phyloP scores from a whole-genome alignment of 768 basidiomycete genomes.

The Pulveroboletus sp. region DNA sequence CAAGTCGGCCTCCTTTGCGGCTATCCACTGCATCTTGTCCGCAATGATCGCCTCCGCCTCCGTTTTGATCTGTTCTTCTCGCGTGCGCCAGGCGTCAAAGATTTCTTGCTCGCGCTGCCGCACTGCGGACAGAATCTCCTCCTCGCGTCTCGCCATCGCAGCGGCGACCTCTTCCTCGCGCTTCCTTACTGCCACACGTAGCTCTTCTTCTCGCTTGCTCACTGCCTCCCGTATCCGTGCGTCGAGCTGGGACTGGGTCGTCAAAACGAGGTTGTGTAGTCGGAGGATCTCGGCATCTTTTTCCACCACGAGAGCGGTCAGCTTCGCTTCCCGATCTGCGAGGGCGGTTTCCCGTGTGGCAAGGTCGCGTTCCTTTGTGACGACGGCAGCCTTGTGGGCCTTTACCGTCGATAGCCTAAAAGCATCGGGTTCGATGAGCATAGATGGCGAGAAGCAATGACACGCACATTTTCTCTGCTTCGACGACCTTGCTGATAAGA shows the following conservation, averaged over 20 bases:
- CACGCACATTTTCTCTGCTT: constrained; percentile 73
- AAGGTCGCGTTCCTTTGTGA: constrained; percentile 64
- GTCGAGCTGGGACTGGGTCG: constrained; percentile 41
- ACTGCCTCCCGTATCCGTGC: constrained; percentile 54
- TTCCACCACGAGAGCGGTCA: constrained; percentile 43
- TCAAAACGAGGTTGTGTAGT: constrained; percentile 40
- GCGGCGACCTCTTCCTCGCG: constrained; percentile 67
- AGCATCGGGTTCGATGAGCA: too few species aligned
- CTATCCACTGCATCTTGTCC: constrained; percentile 45
- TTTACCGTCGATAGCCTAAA: constrained; percentile 63
- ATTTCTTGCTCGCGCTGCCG: constrained; percentile 60
- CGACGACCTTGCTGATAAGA: constrained; percentile 64
- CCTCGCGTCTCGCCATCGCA: constrained; percentile 62
- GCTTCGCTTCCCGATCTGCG: constrained; percentile 50
- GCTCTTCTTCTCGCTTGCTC: constrained; percentile 60
- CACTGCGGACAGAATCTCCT: constrained; percentile 69
- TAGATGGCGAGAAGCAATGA: background rate
- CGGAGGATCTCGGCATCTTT: constrained; percentile 62
- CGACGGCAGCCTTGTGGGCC: constrained; percentile 51
- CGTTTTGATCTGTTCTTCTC: constrained; percentile 48
- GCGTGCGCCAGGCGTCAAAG: constrained; percentile 50
- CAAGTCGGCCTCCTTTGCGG: constrained; percentile 51
- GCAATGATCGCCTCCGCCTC: constrained; percentile 44
- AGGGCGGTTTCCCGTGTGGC: constrained; percentile 51
- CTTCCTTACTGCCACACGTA: constrained; percentile 58